Conservation (phyloP, 805 yeast species). For the Metschnikowia drakensbergensis region DNA sequence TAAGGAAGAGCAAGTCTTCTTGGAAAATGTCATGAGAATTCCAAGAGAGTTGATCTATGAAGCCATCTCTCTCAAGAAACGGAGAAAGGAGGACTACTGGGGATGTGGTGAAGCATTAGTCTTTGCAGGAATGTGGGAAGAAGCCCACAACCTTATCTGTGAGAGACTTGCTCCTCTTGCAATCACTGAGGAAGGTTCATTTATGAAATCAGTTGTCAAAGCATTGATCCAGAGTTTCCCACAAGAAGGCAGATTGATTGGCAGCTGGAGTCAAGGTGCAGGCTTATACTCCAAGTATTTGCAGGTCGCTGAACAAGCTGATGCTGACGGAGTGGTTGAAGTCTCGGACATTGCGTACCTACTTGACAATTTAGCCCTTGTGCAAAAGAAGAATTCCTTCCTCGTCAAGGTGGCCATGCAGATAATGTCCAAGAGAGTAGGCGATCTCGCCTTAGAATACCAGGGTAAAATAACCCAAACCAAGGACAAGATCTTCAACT, state of each 20-base stretch:
- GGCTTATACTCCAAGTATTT: slow-evolving; percentile 54
- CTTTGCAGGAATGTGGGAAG: slow-evolving; percentile 53
- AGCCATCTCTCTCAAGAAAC: slow-evolving; percentile 57
- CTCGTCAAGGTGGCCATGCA: slow-evolving; percentile 43
- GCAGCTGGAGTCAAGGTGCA: slow-evolving; percentile 56
- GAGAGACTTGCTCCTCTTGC: slow-evolving; percentile 67
- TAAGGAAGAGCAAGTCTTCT: slow-evolving; percentile 28
- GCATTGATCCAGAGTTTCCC: slow-evolving; percentile 45
- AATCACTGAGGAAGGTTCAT: slow-evolving; percentile 46
- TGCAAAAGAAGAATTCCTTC: slow-evolving; percentile 22
- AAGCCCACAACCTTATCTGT: slow-evolving; percentile 60
- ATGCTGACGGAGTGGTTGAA: slow-evolving; percentile 15
- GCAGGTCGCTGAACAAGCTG: slow-evolving; percentile 19
- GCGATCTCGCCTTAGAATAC: slow-evolving; percentile 33
- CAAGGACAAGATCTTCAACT: slow-evolving; percentile 30
- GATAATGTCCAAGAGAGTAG: slow-evolving; percentile 49
- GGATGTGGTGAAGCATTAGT: slow-evolving; percentile 60
- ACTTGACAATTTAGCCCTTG: slow-evolving; percentile 43
- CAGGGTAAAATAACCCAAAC: slow-evolving; percentile 18
- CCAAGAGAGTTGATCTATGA: slow-evolving; percentile 49
- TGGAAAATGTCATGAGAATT: slow-evolving; percentile 41
- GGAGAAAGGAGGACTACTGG: slow-evolving; percentile 47
- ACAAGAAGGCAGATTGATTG: slow-evolving; percentile 31
- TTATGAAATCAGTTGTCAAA: slow-evolving; percentile 34
- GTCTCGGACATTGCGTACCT: slow-evolving; percentile 33